Conservation (phyloP, 805 yeast species). For the Candida manassasensis region DNA sequence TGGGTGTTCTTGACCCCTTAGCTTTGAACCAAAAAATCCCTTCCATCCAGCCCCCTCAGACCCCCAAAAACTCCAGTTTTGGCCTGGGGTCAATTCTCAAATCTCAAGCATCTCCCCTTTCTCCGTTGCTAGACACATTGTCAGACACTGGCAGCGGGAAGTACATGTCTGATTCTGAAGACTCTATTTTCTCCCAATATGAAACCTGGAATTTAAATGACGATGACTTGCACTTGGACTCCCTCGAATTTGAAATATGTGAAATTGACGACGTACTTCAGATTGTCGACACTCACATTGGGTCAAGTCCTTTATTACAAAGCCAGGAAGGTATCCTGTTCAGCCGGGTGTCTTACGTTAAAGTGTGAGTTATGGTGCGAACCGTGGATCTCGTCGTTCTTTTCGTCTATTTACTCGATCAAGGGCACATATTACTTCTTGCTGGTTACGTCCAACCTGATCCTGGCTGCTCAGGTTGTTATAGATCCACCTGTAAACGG, state of each 20-base stretch:
- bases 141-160: neutral
- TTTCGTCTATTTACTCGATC: too few relatives aligned
- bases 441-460: too few relatives aligned
- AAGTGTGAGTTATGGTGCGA: neutral
- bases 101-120: neutral
- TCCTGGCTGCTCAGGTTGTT: too few relatives aligned
- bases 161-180: conserved; percentile 6
- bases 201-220: neutral
- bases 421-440: too few relatives aligned
- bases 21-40: too few relatives aligned
- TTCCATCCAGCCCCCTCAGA: too few relatives aligned
- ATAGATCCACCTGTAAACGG: too few relatives aligned
- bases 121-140: conserved; percentile 1
- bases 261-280: conserved; percentile 7
- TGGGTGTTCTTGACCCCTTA: neutral
- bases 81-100: too few relatives aligned
- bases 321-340: neutral
- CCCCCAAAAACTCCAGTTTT: too few relatives aligned
- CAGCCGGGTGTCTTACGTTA: neutral
- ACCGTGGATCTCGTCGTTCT: too few relatives aligned
- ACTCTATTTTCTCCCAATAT: conserved; percentile 15
- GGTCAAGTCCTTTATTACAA: neutral
- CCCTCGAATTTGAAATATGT: conserved; percentile 1
- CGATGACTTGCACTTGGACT: neutral
- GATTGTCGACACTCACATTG: conserved; percentile 6